phyloP scores from a whole-genome alignment of 495 filamentous ascomycete species.

The Neurospora sublineolata region DNA sequence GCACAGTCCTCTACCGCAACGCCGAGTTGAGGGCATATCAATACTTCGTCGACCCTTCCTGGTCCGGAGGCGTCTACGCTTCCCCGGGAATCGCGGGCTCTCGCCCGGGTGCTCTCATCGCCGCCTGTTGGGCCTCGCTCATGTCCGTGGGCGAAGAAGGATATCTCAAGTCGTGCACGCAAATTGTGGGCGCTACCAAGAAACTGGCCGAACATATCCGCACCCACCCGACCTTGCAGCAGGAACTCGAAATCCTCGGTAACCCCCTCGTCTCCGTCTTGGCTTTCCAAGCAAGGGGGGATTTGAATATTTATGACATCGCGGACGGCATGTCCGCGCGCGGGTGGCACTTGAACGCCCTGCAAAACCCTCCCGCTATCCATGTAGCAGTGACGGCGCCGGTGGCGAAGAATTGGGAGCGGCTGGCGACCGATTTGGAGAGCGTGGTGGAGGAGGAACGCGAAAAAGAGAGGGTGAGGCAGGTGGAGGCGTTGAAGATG shows the following conservation, averaged over 20 bases:
- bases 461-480: slow-evolving; percentile 49
- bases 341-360: slow-evolving; percentile 93
- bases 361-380: slow-evolving; percentile 86
- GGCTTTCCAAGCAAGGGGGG: slow-evolving; percentile 61
- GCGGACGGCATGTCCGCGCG: slow-evolving; percentile 69
- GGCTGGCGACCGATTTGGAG: slow-evolving; percentile 64
- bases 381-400: slow-evolving; percentile 93
- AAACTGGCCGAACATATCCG: slow-evolving; percentile 68
- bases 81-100: slow-evolving; percentile 85
- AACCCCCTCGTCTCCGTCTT: slow-evolving; percentile 82
- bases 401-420: slow-evolving; percentile 66
- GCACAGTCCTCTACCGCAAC: slow-evolving; percentile 79
- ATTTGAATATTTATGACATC: slow-evolving; percentile 76
- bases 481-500: slow-evolving; percentile 37
- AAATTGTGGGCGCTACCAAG: slow-evolving; percentile 80
- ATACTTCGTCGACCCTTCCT: slow-evolving; percentile 92
- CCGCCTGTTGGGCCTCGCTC: slow-evolving; percentile 82
- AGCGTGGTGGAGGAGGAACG: slow-evolving; percentile 68
- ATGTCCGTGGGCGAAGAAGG: slow-evolving; percentile 83
- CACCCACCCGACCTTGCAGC: slow-evolving; percentile 48
- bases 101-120: slow-evolving; percentile 84
- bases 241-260: slow-evolving; percentile 71
- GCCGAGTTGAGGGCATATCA: slow-evolving; percentile 68
- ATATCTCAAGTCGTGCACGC: slow-evolving; percentile 72
- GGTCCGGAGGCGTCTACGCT: slow-evolving; percentile 93